These are phyloP conservation scores for Cyberlindnera japonica DNA, from an alignment of 805 yeast genomes.

Conservation along the genomic window DNA sequence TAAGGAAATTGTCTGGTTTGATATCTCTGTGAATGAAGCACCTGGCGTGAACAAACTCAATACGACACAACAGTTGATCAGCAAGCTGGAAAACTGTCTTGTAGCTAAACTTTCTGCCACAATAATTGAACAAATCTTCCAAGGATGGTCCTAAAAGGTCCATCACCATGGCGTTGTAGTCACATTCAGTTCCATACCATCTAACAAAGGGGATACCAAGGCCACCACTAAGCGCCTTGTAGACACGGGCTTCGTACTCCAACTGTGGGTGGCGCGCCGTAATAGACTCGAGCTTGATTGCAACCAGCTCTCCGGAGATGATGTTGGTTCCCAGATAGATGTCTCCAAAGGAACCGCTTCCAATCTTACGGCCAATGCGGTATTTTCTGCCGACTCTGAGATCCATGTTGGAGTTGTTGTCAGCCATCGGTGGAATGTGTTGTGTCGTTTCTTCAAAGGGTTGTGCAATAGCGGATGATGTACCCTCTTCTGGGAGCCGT, in stretches of 20 bases:
- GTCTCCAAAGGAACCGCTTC: constrained; percentile 97
- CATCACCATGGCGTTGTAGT: constrained; percentile 94
- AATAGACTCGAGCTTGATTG: constrained; percentile 87
- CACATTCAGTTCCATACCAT: constrained; percentile 96
- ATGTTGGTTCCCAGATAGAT: constrained; percentile 90
- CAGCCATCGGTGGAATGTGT: constrained; percentile 3
- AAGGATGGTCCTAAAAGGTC: constrained; percentile 93
- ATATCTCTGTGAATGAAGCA: constrained; percentile 95
- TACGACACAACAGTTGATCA: constrained; percentile 89
- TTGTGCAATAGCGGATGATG: too few species aligned
- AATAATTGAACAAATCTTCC: constrained; percentile 93
- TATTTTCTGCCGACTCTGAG: constrained; percentile 91
- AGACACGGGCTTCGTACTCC: constrained; percentile 95
- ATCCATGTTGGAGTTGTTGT: constrained; percentile 43
- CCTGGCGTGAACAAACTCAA: constrained; percentile 93
- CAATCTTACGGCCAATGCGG: constrained; percentile 91
- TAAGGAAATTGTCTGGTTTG: constrained; percentile 88
- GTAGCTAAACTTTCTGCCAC: constrained; percentile 88
- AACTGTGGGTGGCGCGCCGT: constrained; percentile 94
- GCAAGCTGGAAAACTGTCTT: constrained; percentile 92
- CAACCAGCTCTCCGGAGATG: constrained; percentile 96
- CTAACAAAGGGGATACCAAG: constrained; percentile 96
- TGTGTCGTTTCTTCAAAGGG: too few species aligned
- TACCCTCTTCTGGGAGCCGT: too few species aligned
- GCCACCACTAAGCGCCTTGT: constrained; percentile 91